Base-by-base conservation (phyloP, 805 yeast genomes). In the Maudiozyma pseudohumilis region DNA sequence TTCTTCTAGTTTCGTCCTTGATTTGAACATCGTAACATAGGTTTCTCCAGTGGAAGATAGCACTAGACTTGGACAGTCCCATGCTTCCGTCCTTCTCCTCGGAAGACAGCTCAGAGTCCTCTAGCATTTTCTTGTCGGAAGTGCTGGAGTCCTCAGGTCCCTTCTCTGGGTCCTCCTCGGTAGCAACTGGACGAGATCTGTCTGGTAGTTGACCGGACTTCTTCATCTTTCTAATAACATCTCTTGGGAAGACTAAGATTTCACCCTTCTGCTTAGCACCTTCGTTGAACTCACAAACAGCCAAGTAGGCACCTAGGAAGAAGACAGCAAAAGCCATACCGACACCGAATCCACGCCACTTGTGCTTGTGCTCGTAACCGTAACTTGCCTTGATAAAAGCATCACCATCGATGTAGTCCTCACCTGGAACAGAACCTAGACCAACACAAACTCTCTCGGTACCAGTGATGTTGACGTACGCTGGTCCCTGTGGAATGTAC, bases 41-140 rank as follows among this genome's bases (percentile, higher is more conserved):
- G 52, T 82, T 72, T 59, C 74, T 73, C 94, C 94, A 82, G 53
- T 77, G 84, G 70, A 80, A 80, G 29, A 78, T 74, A 36, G 75
- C 76, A 16, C 59, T 60, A 36, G 56, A 55, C 39, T 46, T 49
- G 23, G 53, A 52, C 26, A 60, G 48, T 30, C 60, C 50, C 15
- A 59, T 24, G 20, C 23, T 18, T 20, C 26, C 13, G 17, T 15
- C 32, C 12, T 29, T 26, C 16, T 30, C 34, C 16, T 35, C 29
- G 9, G 45, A 36, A 15, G 42, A 19, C 12, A 44, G 33, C 11
- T 43, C 49, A 7, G 55, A 41, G 25, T 56, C 61, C 28, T 45
- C 44, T 12, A 55, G 26, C 32, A 57, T 19, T 20, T 47, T 49
- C 34, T 40, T 49, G 40, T 56, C 56, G 17, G 49, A 45, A 9